Conservation (phyloP, 148 eudicot species). For the Selenicereus undatus region DNA sequence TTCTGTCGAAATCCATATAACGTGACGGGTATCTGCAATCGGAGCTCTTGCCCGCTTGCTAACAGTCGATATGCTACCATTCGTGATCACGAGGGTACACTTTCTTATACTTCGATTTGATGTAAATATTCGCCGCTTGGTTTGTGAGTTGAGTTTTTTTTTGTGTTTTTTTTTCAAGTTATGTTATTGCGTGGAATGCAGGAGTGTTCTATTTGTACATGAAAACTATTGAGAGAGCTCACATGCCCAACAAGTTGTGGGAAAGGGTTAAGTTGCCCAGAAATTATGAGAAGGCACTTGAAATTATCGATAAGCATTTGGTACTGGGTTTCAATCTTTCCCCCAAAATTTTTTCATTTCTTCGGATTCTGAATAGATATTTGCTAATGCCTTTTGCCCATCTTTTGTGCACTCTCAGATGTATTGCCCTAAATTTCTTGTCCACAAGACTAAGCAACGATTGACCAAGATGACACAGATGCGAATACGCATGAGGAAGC, state of each 20-base stretch:
- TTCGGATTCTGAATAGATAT: neutral
- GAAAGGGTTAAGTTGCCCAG: constrained; percentile 87
- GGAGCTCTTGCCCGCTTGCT: constrained; percentile 98
- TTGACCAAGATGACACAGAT: constrained; percentile 96
- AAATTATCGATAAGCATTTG: constrained; percentile 85
- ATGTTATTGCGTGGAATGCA: constrained; percentile 34
- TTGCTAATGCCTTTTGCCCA: neutral
- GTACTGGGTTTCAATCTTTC: constrained; percentile 35
- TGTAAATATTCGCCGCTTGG: neutral
- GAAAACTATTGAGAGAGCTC: constrained; percentile 98
- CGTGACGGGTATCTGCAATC: constrained; percentile 89
- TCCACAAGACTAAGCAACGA: constrained; percentile 88
- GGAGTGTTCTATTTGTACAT: constrained; percentile 89
- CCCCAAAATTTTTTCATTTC: neutral
- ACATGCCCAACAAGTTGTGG: constrained; percentile 96
- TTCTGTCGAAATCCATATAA: constrained; percentile 94
- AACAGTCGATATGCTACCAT: constrained; percentile 93
- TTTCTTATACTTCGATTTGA: neutral
- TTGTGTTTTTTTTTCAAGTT: neutral
- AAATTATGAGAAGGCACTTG: constrained; percentile 81
- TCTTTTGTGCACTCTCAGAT: constrained; percentile 35
- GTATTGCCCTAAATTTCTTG: constrained; percentile 92
- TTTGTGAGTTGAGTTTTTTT: neutral
- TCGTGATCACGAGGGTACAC: constrained; percentile 74
- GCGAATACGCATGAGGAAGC: constrained; percentile 96